Conservation (phyloP, 2,329 filamentous ascomycete species). For the Nakataea oryzae region DNA sequence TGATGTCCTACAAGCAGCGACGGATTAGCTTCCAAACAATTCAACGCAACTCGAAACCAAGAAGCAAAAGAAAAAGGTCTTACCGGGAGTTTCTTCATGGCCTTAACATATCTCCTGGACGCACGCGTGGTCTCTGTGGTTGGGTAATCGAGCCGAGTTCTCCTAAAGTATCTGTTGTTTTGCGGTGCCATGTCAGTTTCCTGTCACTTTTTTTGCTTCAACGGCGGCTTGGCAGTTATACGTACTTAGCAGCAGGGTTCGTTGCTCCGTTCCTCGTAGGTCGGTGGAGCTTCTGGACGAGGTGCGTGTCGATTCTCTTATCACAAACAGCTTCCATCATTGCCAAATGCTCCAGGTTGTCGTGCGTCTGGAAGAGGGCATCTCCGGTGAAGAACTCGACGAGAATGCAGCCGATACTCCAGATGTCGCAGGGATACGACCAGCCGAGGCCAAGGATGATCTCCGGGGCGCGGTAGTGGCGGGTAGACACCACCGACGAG, state of each 20-base stretch:
- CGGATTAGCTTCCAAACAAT: conserved; percentile 8
- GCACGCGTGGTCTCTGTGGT: conserved; percentile 52
- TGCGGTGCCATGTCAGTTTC: not conserved
- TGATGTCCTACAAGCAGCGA: conserved; percentile 43
- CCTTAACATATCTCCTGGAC: conserved; percentile 56
- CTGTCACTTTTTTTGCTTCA: not conserved
- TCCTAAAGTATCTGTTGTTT: conserved; percentile 51
- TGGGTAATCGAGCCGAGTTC: conserved; percentile 55
- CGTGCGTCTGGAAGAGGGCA: conserved; percentile 61
- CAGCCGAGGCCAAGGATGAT: conserved; percentile 62
- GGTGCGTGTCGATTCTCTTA: conserved; percentile 43
- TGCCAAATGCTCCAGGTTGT: conserved; percentile 62
- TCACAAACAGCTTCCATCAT: conserved; percentile 66
- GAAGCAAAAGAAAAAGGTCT: too few relatives aligned
- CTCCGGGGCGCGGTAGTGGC: conserved; percentile 60
- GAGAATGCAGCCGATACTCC: conserved; percentile 64
- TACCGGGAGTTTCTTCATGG: conserved; percentile 61
- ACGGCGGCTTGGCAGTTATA: not conserved
- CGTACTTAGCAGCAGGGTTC: conserved; percentile 55
- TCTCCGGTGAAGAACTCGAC: conserved; percentile 65
- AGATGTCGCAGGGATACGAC: conserved; percentile 64
- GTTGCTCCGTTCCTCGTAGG: conserved; percentile 43
- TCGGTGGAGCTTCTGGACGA: conserved; percentile 47
- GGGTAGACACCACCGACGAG: conserved; percentile 59
- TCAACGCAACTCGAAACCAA: not conserved